Evolutionary conservation across 2,329 filamentous ascomycete genomes (phyloP).

Genomic region (Metarhizium guizhouense): DNA sequence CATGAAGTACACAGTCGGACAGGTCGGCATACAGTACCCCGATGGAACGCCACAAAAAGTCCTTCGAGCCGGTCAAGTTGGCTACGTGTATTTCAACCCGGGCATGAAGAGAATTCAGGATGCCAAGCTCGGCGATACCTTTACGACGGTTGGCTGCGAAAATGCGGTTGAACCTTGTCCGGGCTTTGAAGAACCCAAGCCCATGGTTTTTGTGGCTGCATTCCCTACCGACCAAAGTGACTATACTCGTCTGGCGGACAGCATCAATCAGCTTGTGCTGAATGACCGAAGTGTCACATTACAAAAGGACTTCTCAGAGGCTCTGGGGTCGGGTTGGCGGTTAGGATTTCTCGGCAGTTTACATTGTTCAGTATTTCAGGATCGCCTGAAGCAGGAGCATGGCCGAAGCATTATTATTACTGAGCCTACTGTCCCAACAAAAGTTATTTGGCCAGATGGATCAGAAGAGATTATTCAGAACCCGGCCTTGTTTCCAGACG

Average conservation of each 20-base stretch:
- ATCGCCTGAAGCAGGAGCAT: constrained; percentile 87
- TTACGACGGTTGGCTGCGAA: constrained; percentile 73
- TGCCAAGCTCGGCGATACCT: constrained; percentile 92
- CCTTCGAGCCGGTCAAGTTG: constrained; percentile 85
- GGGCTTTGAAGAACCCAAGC: constrained; percentile 93
- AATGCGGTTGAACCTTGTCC: constrained; percentile 70
- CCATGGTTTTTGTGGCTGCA: constrained; percentile 97
- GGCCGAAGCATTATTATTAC: constrained; percentile 94
- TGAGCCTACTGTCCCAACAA: constrained; percentile 88
- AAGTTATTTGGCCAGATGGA: constrained; percentile 72
- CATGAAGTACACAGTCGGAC: constrained; percentile 84
- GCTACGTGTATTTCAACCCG: constrained; percentile 94
- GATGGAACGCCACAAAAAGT: constrained; percentile 71
- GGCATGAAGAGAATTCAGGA: constrained; percentile 97
- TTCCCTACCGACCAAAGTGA: constrained; percentile 89
- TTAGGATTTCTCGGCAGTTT: constrained; percentile 92
- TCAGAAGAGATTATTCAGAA: constrained; percentile 72
- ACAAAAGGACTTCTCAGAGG: constrained; percentile 90
- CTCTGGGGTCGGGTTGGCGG: constrained; percentile 86
- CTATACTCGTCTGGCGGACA: constrained; percentile 81
- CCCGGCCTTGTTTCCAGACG: constrained; percentile 78
- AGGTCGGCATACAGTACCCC: constrained; percentile 95
- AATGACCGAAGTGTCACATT: constrained; percentile 94
- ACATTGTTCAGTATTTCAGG: constrained; percentile 98
- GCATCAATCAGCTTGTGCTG: constrained; percentile 84